phyloP scores from a whole-genome alignment of 2,329 filamentous ascomycete species.

The Fusarium anthophilum region DNA sequence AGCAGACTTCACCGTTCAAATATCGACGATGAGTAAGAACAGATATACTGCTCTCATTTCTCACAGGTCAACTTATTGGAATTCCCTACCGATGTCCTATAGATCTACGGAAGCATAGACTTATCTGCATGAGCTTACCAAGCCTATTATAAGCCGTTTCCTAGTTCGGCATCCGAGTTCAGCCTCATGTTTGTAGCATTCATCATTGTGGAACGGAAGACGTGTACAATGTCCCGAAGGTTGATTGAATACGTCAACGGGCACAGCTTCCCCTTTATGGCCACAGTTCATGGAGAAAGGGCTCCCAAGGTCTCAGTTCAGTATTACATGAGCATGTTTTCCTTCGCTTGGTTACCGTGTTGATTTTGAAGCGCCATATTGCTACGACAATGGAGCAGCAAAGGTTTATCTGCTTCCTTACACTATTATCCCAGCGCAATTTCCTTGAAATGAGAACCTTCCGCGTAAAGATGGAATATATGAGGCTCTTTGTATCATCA shows the following conservation, averaged over 20 bases:
- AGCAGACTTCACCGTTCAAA: neutral
- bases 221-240: accelerated
- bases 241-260: neutral
- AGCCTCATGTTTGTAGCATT: neutral
- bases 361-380: neutral
- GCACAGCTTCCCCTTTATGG: accelerated
- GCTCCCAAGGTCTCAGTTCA: too few relatives aligned
- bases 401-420: too few relatives aligned
- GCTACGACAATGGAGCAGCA: accelerated
- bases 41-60: neutral
- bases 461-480: accelerated
- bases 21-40: neutral
- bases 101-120: accelerated
- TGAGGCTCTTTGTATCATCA: neutral
- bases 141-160: neutral
- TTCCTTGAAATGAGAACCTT: accelerated
- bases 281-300: too few relatives aligned
- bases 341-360: accelerated
- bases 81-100: accelerated
- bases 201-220: neutral
- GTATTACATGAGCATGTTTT: accelerated
- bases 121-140: too few relatives aligned
- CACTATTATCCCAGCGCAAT: too few relatives aligned
- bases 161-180: neutral
- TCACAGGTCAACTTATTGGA: too few relatives aligned